These are phyloP conservation scores for Stemphylium lycopersici DNA, from an alignment of 2,329 filamentous ascomycete genomes.

Conservation along the genomic window DNA sequence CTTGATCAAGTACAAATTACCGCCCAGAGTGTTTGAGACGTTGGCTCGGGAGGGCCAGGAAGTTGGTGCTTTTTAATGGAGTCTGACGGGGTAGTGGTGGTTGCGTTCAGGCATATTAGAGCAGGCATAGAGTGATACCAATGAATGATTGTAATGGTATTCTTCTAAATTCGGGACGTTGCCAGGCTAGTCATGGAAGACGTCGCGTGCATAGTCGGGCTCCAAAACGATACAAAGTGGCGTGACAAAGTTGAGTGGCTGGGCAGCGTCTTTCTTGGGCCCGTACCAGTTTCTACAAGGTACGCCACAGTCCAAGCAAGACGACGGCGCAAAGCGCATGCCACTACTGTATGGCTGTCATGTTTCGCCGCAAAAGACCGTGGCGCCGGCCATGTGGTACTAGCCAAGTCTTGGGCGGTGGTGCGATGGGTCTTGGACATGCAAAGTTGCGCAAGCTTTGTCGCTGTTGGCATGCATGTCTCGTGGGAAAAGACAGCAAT, in stretches of 20 bases:
- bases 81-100: background rate
- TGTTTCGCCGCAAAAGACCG: background rate
- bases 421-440: background rate
- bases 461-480: background rate
- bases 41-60: conserved; percentile 73
- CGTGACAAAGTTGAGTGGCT: background rate
- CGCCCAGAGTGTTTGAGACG: conserved; percentile 84
- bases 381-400: background rate
- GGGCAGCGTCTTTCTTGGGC: background rate
- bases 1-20: conserved; percentile 88
- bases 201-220: too few species aligned
- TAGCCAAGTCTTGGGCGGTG: background rate
- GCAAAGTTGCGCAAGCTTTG: background rate
- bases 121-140: conserved; percentile 5
- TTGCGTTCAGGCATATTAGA: background rate
- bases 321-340: too few species aligned
- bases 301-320: too few species aligned
- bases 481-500: background rate
- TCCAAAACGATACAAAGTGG: background rate
- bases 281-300: background rate
- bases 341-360: background rate
- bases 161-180: too few species aligned
- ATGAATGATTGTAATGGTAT: background rate
- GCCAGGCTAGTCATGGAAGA: too few species aligned
- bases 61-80: conserved; percentile 36